Evolutionary conservation across 208 protist species (phyloP).

Genomic region (Trypanosoma congolense): DNA sequence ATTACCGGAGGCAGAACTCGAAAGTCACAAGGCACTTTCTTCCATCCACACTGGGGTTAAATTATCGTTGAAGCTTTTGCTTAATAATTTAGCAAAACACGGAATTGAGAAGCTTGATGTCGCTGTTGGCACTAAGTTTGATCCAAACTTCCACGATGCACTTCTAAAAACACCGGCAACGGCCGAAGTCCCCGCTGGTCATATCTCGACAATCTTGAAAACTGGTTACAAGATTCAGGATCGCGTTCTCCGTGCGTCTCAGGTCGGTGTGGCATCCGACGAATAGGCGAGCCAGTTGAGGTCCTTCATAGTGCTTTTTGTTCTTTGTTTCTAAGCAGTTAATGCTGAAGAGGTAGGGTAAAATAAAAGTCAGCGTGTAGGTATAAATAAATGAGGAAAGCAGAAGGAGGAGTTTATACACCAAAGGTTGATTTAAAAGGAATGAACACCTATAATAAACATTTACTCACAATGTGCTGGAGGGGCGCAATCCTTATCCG

Average conservation of each 20-base stretch:
- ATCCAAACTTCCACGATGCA: slow-evolving; percentile 89
- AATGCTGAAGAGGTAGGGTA: neutral
- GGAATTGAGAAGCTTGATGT: slow-evolving; percentile 86
- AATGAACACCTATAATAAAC: too few relatives aligned
- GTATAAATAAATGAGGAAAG: too few relatives aligned
- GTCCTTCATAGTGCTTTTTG: neutral
- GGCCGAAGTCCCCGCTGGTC: slow-evolving; percentile 36
- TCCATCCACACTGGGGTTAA: slow-evolving; percentile 83
- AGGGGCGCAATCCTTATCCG: too few relatives aligned
- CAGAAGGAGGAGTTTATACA: too few relatives aligned
- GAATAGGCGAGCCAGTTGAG: slow-evolving; percentile 11
- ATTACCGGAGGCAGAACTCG: slow-evolving; percentile 42
- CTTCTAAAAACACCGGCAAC: slow-evolving; percentile 72
- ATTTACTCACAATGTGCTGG: too few relatives aligned
- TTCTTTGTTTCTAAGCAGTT: too few relatives aligned
- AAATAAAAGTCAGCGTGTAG: too few relatives aligned
- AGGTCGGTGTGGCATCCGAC: slow-evolving; percentile 81
- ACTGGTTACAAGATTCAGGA: slow-evolving; percentile 84
- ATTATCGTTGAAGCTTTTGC: slow-evolving; percentile 78
- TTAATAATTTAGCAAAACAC: slow-evolving; percentile 80
- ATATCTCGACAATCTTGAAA: slow-evolving; percentile 84
- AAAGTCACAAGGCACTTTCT: slow-evolving; percentile 49
- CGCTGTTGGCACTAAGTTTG: slow-evolving; percentile 63
- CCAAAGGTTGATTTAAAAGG: too few relatives aligned
- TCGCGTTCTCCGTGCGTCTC: slow-evolving; percentile 83